Conservation (phyloP, 352 stramenopile genomes). For the Phytophthora constricta region DNA sequence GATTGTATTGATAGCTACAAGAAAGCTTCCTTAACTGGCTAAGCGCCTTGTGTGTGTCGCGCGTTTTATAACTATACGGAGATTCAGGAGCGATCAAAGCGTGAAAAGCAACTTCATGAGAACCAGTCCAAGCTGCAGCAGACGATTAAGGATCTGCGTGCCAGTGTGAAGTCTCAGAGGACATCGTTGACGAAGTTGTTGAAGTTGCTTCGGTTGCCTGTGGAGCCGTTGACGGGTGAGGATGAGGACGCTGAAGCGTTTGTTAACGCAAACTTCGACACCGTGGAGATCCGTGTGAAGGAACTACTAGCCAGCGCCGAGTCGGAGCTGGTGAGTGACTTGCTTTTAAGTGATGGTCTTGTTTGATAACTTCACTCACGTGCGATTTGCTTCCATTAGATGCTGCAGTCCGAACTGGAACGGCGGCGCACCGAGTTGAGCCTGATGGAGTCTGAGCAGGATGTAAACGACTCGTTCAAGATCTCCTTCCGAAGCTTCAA, state of each 20-base stretch:
- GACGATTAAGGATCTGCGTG: constrained; percentile 62
- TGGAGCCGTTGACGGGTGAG: constrained; percentile 24
- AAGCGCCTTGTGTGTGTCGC: constrained; percentile 35
- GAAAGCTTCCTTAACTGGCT: constrained; percentile 61
- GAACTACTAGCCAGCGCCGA: constrained; percentile 63
- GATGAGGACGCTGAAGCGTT: constrained; percentile 52
- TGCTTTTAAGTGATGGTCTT: neutral
- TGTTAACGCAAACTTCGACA: constrained; percentile 51
- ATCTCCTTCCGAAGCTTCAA: constrained; percentile 88
- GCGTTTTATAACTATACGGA: constrained; percentile 53
- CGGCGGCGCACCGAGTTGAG: constrained; percentile 66
- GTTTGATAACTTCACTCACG: neutral
- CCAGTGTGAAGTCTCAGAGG: constrained; percentile 58
- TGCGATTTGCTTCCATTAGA: constrained; percentile 27
- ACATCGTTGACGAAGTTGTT: constrained; percentile 64
- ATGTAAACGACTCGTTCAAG: constrained; percentile 74
- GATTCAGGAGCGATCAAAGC: constrained; percentile 79
- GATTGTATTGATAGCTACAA: constrained; percentile 6
- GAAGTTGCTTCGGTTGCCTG: constrained; percentile 55
- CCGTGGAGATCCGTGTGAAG: constrained; percentile 61
- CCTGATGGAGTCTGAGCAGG: constrained; percentile 65
- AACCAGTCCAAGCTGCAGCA: constrained; percentile 73
- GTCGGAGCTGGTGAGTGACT: constrained; percentile 56
- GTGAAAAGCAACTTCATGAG: constrained; percentile 68
- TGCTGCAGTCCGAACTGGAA: constrained; percentile 62